Evolutionary conservation across 768 basidiomycete species (phyloP), one percentile per base, ranked within the genome.

Genomic region (Phanerodontia chrysosporium): DNA sequence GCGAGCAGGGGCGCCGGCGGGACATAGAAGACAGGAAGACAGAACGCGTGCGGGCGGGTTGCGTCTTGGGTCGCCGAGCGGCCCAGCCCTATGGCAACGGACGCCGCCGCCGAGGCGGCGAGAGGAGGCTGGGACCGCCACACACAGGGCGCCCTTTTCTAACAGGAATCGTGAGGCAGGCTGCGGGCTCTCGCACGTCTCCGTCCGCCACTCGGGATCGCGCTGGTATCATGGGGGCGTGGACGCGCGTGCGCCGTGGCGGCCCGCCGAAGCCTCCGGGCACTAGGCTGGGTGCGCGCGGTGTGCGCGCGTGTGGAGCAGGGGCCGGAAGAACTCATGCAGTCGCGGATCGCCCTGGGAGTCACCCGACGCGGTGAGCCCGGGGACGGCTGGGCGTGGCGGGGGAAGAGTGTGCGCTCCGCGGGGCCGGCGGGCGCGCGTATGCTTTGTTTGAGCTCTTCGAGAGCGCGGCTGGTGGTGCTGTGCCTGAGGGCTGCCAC

Each of bases 281-380:
- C 51, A 55, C 57, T 58, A 59, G 60, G 60, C 55, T 48, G 53
- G 58, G 52, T 61, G 10, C 29, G 18, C 13, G 24, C 29, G 2
- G n/a, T 51, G 55, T 48, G n/a, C n/a, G n/a, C n/a, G n/a, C n/a
- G n/a, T n/a, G n/a, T 53, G 64, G 66, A 60, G 64, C 62, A 65
- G 55, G 55, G 45, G 60, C 45, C 58, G 51, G 55, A 48, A 25
- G 66, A 65, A 63, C 35, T 51, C 55, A 58, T 51, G 60, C 49
- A 57, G 65, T 58, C 53, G 52, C 32, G 52, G 52, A n/a, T 39
- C 13, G 22, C 35, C 52, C 35, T 24, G 32, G 30, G 52, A 9
- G 24, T 24, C 58, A 42, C 21, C 49, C 24, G 48, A 44, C 36
- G 48, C 58, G 39, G 30, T 42, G 52, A 36, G 30, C 44, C n/a